A percentile compares a stretch with the other conserved stretches of the same genome.
Evolutionary conservation across 345 rosid genomes (phyloP).

Genomic region (Nephelium lappaceum): DNA sequence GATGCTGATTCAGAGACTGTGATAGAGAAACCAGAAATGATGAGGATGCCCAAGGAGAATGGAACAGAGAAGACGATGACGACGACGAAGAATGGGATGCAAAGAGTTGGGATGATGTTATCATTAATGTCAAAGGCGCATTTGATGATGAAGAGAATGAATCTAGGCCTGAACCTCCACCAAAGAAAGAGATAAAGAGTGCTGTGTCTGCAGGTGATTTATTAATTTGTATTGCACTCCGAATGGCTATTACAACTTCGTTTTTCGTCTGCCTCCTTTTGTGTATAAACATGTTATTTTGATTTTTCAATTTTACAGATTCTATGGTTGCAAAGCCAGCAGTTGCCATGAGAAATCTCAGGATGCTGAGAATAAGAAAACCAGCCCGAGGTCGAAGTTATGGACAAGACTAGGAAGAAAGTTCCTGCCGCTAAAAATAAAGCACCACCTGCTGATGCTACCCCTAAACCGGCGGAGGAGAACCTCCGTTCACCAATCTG

Average conservation of each 20-base stretch:
- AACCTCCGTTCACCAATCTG: slow-evolving; percentile 92
- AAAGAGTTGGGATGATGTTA: slow-evolving; percentile 93
- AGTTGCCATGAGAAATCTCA: slow-evolving; percentile 25
- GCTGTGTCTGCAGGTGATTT: slow-evolving; percentile 49
- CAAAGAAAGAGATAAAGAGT: slow-evolving; percentile 55
- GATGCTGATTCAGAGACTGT: slow-evolving; percentile 39
- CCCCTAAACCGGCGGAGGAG: slow-evolving; percentile 48
- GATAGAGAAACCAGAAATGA: slow-evolving; percentile 53
- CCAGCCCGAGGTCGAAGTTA: slow-evolving; percentile 38
- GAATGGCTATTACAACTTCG: background rate
- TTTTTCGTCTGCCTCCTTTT: background rate
- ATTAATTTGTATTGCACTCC: slow-evolving; percentile 7
- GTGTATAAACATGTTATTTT: slow-evolving; percentile 13
- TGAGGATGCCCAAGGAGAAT: slow-evolving; percentile 52
- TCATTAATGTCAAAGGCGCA: slow-evolving; percentile 71
- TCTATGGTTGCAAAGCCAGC: slow-evolving; percentile 23
- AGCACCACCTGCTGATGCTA: slow-evolving; percentile 34
- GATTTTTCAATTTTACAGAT: slow-evolving; percentile 12
- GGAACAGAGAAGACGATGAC: slow-evolving; percentile 71
- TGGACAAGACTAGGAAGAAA: slow-evolving; percentile 36
- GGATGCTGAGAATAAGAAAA: slow-evolving; percentile 35
- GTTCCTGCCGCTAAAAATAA: slow-evolving; percentile 39
- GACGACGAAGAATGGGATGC: slow-evolving; percentile 96
- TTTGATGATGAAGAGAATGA: slow-evolving; percentile 91
- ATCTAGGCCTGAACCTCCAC: slow-evolving; percentile 55